Evolutionary conservation across 139 green algal species (phyloP).

Genomic region (Coelastrella sp.): DNA sequence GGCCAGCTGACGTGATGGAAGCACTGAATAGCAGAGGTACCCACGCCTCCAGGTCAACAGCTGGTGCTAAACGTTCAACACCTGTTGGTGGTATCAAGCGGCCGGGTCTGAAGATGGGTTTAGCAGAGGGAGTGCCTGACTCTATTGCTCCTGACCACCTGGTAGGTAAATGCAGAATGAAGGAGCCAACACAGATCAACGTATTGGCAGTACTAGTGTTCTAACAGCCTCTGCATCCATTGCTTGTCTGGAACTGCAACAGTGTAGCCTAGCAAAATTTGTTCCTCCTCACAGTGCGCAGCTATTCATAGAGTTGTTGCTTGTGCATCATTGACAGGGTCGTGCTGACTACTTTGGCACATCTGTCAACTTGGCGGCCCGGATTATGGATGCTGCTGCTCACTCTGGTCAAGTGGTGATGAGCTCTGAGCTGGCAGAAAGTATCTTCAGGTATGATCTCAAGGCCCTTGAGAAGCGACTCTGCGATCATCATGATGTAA

Average conservation of each 20-base stretch:
- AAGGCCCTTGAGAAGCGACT: too few relatives aligned
- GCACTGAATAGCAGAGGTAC: not conserved
- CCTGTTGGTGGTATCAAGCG: not conserved
- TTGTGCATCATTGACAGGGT: conserved; percentile 31
- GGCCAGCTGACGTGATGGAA: not conserved
- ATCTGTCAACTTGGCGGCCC: conserved; percentile 39
- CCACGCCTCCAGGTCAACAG: not conserved
- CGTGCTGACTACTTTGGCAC: conserved; percentile 47
- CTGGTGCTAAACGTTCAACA: not conserved
- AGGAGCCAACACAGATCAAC: too few relatives aligned
- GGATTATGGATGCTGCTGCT: conserved; percentile 44
- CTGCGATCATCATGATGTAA: too few relatives aligned
- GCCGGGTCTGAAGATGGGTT: not conserved
- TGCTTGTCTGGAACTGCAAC: too few relatives aligned
- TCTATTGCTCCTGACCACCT: not conserved
- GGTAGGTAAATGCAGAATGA: not conserved
- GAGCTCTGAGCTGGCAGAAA: not conserved
- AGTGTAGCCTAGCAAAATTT: too few relatives aligned
- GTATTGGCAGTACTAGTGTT: too few relatives aligned
- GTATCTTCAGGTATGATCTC: conserved; percentile 19
- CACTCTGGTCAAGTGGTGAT: conserved; percentile 27
- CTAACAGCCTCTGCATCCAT: too few relatives aligned
- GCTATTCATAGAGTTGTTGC: not conserved
- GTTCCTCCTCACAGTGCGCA: too few relatives aligned
- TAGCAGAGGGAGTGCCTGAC: not conserved